A percentile compares a stretch with the other conserved stretches of the same genome.
These are phyloP conservation scores for Chalciporus pseudorubinellus DNA, from an alignment of 768 basidiomycete genomes.

Conservation along the genomic window DNA sequence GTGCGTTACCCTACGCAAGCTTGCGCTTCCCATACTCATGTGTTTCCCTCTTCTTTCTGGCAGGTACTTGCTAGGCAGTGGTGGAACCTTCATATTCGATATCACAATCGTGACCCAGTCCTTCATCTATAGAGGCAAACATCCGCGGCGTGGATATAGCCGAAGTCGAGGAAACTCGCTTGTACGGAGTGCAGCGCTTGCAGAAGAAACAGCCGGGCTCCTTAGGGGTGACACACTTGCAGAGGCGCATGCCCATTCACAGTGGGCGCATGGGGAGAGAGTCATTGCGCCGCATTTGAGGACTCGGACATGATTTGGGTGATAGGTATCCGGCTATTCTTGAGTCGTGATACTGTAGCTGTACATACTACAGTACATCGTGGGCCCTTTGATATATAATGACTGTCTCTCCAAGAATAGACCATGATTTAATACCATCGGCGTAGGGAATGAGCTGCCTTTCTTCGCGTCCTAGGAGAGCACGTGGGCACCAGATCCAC, in stretches of 20 bases:
- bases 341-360: no score
- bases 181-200: conserved; percentile 27
- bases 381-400: not conserved
- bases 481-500: no score
- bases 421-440: not conserved
- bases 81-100: conserved; percentile 91
- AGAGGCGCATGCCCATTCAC: conserved; percentile 26
- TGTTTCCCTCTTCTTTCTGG: not conserved
- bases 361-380: conserved; percentile 4
- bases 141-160: conserved; percentile 31
- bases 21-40: not conserved
- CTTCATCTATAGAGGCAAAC: conserved; percentile 64
- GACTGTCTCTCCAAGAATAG: not conserved
- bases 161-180: conserved; percentile 28
- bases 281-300: conserved; percentile 29
- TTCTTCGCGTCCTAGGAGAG: no score
- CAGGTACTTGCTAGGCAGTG: conserved; percentile 88
- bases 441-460: not conserved
- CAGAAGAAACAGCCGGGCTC: conserved; percentile 51
- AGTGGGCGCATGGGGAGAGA: conserved; percentile 22
- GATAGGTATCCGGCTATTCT: not conserved
- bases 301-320: conserved; percentile 37
- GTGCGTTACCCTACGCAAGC: conserved; percentile 44
- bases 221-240: conserved; percentile 42
- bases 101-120: conserved; percentile 87